Conservation (phyloP, 2,329 filamentous ascomycete genomes). For the Aspergillus costaricaensis region DNA sequence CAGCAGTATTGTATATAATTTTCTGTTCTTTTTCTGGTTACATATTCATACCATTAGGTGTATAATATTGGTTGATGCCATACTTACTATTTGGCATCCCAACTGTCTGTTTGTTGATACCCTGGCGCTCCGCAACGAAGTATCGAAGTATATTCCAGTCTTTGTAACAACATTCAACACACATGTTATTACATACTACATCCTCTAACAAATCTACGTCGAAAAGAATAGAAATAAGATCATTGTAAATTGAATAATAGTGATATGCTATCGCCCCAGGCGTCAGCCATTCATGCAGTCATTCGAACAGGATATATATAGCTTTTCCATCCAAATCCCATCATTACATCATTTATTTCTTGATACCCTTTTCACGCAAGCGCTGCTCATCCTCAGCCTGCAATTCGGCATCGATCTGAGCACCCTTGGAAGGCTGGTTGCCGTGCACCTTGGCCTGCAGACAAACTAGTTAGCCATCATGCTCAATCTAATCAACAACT, state of each 20-base stretch:
- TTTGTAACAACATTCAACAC: no score
- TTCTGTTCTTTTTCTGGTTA: neutral
- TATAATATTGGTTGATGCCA: constrained; percentile 2
- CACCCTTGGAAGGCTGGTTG: constrained; percentile 50
- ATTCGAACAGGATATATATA: neutral
- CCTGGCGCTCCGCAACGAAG: no score
- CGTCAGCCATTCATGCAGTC: neutral
- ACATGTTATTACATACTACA: no score
- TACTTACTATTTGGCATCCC: neutral
- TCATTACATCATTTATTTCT: constrained; percentile 25
- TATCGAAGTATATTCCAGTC: no score
- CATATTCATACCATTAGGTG: constrained; percentile 2
- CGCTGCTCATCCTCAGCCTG: constrained; percentile 47
- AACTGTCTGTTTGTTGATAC: no score
- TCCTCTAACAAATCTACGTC: no score
- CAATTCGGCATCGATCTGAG: constrained; percentile 49
- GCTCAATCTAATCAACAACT: neutral
- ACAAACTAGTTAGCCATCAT: constrained; percentile 13
- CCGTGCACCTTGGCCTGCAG: constrained; percentile 49
- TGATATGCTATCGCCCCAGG: neutral
- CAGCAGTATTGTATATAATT: constrained; percentile 12
- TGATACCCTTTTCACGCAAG: constrained; percentile 47
- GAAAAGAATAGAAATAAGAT: no score
- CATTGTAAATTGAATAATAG: neutral
- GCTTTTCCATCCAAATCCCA: neutral